These are phyloP conservation scores for Anthostomella pinea DNA, from an alignment of 2,329 filamentous ascomycete genomes.

Conservation along the genomic window DNA sequence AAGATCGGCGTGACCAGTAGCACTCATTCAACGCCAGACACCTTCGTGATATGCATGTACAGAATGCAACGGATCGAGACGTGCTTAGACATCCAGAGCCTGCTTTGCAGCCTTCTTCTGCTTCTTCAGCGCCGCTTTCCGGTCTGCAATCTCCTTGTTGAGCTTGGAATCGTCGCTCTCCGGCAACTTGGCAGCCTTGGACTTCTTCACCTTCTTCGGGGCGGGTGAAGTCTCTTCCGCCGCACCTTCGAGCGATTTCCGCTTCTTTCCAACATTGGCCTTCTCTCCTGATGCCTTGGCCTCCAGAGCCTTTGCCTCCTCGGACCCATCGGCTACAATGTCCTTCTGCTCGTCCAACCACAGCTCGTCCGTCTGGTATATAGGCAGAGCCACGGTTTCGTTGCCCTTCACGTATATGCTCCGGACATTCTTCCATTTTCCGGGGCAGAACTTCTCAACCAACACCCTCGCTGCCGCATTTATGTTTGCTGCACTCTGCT, in stretches of 20 bases:
- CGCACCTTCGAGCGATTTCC: conserved; percentile 45
- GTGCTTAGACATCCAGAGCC: conserved; percentile 42
- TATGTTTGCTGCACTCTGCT: conserved; percentile 79
- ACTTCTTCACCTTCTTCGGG: conserved; percentile 46
- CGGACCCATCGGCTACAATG: conserved; percentile 58
- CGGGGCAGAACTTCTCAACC: conserved; percentile 75
- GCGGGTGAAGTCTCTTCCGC: conserved; percentile 34
- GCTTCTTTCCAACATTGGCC: conserved; percentile 64
- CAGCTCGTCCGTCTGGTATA: conserved; percentile 90
- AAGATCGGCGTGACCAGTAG: no score
- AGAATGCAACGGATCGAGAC: conserved; percentile 13
- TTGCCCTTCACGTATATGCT: conserved; percentile 88
- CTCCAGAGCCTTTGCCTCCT: conserved; percentile 40
- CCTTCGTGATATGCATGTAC: conserved; percentile 14
- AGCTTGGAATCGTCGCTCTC: conserved; percentile 52
- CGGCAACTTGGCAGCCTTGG: conserved; percentile 29
- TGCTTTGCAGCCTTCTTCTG: conserved; percentile 57
- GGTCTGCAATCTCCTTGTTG: conserved; percentile 57
- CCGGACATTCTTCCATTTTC: conserved; percentile 65
- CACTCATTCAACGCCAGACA: conserved; percentile 18
- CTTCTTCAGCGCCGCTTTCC: conserved; percentile 56
- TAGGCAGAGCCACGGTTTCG: conserved; percentile 82
- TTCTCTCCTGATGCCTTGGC: conserved; percentile 43
- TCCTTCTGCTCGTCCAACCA: conserved; percentile 77
- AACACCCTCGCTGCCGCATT: conserved; percentile 66